Percentiles rank a stretch among this genome's conserved stretches.
phyloP scores from a whole-genome alignment of 2,329 filamentous ascomycete genomes.

The Clonostachys chloroleuca region DNA sequence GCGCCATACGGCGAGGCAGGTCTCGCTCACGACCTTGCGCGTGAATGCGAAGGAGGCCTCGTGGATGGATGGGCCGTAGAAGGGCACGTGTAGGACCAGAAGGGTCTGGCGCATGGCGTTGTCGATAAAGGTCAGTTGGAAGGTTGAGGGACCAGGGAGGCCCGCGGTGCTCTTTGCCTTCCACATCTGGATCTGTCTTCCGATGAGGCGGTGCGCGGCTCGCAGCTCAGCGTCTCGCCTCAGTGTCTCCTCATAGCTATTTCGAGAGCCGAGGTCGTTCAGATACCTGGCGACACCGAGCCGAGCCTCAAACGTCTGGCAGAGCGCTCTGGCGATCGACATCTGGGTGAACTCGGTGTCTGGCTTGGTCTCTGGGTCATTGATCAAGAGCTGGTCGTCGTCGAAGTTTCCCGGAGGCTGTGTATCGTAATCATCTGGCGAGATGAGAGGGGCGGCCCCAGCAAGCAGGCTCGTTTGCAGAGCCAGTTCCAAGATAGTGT shows the following conservation, averaged over 20 bases:
- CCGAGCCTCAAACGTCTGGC: slow-evolving; percentile 33
- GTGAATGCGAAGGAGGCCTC: slow-evolving; percentile 46
- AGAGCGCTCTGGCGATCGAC: slow-evolving; percentile 33
- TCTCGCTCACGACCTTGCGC: slow-evolving; percentile 40
- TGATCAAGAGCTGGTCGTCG: slow-evolving; percentile 33
- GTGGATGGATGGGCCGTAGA: slow-evolving; percentile 29
- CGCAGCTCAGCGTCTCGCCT: slow-evolving; percentile 35
- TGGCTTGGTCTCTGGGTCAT: slow-evolving; percentile 21
- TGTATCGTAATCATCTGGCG: slow-evolving; percentile 40
- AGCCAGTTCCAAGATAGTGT: slow-evolving; percentile 42
- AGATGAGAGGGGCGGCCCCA: slow-evolving; percentile 40
- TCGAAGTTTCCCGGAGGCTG: slow-evolving; percentile 41
- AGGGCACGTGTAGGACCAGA: slow-evolving; percentile 50
- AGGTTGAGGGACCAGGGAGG: slow-evolving; percentile 28
- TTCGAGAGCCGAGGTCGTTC: slow-evolving; percentile 29
- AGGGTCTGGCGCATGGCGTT: slow-evolving; percentile 50
- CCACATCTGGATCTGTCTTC: slow-evolving; percentile 20
- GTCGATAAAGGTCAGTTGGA: slow-evolving; percentile 37
- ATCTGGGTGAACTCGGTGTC: slow-evolving; percentile 29
- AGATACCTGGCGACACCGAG: slow-evolving; percentile 35
- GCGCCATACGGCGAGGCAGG: slow-evolving; percentile 39
- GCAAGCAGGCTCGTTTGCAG: slow-evolving; percentile 38
- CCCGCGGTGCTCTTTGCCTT: slow-evolving; percentile 6
- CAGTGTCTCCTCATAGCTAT: slow-evolving; percentile 38
- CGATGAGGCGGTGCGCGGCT: slow-evolving; percentile 32